Percentiles rank a stretch among this genome's conserved stretches.
phyloP scores from a whole-genome alignment of 495 filamentous ascomycete species.

The Achaetomiella virescens region DNA sequence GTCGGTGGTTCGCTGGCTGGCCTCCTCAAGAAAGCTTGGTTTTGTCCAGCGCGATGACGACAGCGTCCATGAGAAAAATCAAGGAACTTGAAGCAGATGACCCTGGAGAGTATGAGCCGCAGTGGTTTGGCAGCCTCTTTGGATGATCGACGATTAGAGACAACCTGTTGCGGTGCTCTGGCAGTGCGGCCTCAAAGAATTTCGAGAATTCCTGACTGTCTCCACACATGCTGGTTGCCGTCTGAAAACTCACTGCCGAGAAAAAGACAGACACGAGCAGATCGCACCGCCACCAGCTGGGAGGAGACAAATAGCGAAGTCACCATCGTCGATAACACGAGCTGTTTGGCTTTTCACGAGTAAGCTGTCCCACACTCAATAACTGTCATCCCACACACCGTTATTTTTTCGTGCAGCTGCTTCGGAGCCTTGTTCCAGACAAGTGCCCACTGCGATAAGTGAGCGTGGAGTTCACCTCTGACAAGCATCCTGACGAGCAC shows the following conservation, averaged over 20 bases:
- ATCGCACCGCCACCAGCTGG: background rate
- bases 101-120: no score
- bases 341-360: background rate
- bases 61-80: background rate
- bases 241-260: no score
- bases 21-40: constrained; percentile 2
- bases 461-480: background rate
- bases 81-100: background rate
- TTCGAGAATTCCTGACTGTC: background rate
- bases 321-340: background rate
- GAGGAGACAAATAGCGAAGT: background rate
- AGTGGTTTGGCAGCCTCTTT: no score
- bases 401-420: background rate
- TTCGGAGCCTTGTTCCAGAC: background rate
- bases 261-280: constrained; percentile 2
- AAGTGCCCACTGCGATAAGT: background rate
- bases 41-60: constrained; percentile 7
- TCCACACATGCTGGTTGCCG: background rate
- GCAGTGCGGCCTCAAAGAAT: background rate
- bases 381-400: background rate
- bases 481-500: no score
- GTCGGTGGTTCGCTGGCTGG: constrained; percentile 2
- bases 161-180: no score
- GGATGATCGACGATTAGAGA: no score
- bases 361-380: background rate